These are phyloP conservation scores for Pichia sp. DNA, from an alignment of 1,139 yeast species.

Conservation along the genomic window DNA sequence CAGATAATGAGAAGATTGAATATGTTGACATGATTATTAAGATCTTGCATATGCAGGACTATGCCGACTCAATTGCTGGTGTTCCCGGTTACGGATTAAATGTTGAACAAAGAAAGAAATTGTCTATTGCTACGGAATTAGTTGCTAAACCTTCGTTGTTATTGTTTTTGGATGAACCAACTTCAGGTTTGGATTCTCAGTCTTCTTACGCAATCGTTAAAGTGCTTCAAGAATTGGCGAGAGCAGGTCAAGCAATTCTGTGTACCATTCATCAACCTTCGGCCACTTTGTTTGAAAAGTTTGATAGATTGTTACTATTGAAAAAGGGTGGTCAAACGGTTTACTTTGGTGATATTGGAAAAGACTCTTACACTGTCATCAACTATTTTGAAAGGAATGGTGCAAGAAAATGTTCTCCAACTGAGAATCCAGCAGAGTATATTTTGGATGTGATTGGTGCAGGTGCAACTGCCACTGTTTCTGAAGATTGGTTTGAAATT, in stretches of 20 bases:
- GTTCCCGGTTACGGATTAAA: constrained; percentile 43
- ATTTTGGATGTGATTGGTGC: constrained; percentile 51
- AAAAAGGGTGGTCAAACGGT: constrained; percentile 48
- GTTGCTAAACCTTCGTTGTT: constrained; percentile 42
- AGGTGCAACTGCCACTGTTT: constrained; percentile 39
- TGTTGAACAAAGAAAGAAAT: constrained; percentile 40
- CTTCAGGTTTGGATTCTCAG: constrained; percentile 45
- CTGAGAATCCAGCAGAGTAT: constrained; percentile 49
- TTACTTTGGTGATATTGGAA: constrained; percentile 51
- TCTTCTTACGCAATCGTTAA: constrained; percentile 44
- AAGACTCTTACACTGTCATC: constrained; percentile 35
- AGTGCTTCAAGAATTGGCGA: constrained; percentile 33
- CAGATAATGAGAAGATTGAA: constrained; percentile 36
- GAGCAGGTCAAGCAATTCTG: constrained; percentile 41
- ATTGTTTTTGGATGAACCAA: constrained; percentile 42
- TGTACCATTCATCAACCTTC: constrained; percentile 55
- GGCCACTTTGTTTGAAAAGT: constrained; percentile 41
- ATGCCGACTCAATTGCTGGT: constrained; percentile 51
- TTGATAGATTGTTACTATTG: constrained; percentile 35
- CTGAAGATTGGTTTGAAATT: constrained; percentile 37
- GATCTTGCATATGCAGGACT: constrained; percentile 41
- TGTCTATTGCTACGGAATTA: constrained; percentile 38
- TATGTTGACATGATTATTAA: constrained; percentile 42
- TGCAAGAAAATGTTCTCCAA: constrained; percentile 37
- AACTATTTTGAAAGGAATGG: constrained; percentile 46